Percentiles rank a stretch among this genome's conserved stretches.
phyloP scores from a whole-genome alignment of 768 basidiomycete genomes.

The Lactifluus hygrophoroides region DNA sequence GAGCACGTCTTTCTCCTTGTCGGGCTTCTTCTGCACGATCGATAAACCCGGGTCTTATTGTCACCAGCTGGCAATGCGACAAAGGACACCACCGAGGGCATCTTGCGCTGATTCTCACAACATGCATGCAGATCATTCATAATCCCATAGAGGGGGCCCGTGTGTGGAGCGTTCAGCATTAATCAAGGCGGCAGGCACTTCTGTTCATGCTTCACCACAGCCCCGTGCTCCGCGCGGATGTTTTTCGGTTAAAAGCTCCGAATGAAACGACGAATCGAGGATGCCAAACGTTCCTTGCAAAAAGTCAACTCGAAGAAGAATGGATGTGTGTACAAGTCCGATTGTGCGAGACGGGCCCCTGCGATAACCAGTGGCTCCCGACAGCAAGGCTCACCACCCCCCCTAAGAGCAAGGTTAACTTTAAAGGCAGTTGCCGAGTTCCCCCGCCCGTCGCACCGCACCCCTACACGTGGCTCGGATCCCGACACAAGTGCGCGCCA shows the following conservation, averaged over 20 bases:
- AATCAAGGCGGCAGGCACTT: neutral
- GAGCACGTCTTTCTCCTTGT: too few species aligned
- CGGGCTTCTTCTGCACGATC: neutral
- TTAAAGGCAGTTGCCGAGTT: slow-evolving; percentile 11
- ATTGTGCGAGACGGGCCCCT: too few species aligned
- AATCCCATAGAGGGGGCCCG: too few species aligned
- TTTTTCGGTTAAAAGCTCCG: neutral
- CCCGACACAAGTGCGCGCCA: neutral
- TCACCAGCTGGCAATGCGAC: neutral
- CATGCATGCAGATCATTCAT: neutral
- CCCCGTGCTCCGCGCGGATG: too few species aligned
- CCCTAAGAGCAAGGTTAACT: slow-evolving; percentile 13
- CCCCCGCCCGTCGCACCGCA: neutral
- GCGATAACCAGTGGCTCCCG: neutral
- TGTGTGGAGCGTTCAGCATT: neutral
- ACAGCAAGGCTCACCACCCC: slow-evolving; percentile 13
- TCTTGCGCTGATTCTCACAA: neutral
- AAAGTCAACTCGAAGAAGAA: too few species aligned
- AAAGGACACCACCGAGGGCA: neutral
- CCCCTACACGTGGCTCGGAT: neutral
- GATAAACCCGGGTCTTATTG: neutral
- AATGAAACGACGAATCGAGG: too few species aligned
- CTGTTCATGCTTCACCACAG: neutral
- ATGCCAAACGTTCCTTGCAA: too few species aligned
- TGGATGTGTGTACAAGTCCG: too few species aligned